phyloP scores from a whole-genome alignment of 2,329 filamentous ascomycete species.

The Achaetomium macrosporum region DNA sequence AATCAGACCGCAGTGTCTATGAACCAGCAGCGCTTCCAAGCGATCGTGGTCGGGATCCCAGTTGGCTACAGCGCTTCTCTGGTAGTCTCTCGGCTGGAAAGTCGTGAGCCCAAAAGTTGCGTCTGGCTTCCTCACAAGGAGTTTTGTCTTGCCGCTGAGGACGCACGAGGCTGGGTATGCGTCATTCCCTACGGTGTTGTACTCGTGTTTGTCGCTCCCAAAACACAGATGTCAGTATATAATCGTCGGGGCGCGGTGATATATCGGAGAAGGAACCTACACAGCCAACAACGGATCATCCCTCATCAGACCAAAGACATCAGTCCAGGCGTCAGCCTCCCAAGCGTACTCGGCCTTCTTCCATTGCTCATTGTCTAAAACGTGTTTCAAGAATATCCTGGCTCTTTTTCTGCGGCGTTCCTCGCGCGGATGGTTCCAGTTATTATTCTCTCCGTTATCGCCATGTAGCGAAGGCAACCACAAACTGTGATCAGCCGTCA shows the following conservation, averaged over 20 bases:
- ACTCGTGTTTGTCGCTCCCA: conserved; percentile 2
- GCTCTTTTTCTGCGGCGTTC: not conserved
- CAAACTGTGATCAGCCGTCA: not conserved
- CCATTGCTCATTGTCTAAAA: conserved; percentile 1
- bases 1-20: conserved; percentile 3
- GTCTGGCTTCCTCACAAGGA: conserved; percentile 1
- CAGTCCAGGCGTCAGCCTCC: conserved; percentile 5
- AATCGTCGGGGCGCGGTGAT: not conserved
- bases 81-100: conserved; percentile 3
- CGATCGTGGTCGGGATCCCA: not conserved
- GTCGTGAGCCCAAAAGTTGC: conserved; percentile 2
- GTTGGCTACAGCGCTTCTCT: not conserved
- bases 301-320: conserved; percentile 8
- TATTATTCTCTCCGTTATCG: not conserved
- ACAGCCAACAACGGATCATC: conserved; percentile 5
- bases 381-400: not conserved
- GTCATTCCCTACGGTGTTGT: not conserved
- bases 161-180: conserved; percentile 2
- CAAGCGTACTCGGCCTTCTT: conserved; percentile 1
- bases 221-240: not conserved
- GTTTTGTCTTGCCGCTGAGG: not conserved
- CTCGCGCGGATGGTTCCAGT: not conserved
- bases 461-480: conserved; percentile 1
- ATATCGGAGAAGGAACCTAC: not conserved
- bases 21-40: not conserved